A percentile compares a stretch with the other conserved stretches of the same genome.
Evolutionary conservation across 225 moss, liverwort and hornwort genomes (phyloP).

Genomic region (Pseudisothecium myosuroides): DNA sequence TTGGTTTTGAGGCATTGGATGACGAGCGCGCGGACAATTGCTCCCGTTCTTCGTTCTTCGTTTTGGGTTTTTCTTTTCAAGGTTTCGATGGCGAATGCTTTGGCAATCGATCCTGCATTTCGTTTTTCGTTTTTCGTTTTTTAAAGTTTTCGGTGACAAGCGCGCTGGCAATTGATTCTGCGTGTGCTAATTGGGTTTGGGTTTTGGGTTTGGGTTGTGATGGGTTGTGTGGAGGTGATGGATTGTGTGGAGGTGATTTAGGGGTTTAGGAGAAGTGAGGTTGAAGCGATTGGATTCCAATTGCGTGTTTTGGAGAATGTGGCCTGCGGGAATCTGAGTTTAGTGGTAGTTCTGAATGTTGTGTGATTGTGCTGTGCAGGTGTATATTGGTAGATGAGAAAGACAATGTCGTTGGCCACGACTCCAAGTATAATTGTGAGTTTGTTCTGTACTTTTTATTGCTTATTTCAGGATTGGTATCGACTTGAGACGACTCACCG

Average conservation of each 20-base stretch:
- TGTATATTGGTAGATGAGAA: constrained; percentile 94
- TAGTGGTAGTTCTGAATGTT: background rate
- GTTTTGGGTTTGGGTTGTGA: background rate
- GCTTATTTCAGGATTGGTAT: background rate
- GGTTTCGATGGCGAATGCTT: background rate
- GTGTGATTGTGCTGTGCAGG: constrained; percentile 25
- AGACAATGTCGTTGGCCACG: constrained; percentile 89
- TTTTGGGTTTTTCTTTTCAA: background rate
- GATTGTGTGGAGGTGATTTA: background rate
- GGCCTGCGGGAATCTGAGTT: background rate
- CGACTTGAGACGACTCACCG: background rate
- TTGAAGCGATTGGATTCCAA: background rate
- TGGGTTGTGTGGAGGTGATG: too few relatives aligned
- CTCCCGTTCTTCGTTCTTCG: too few relatives aligned
- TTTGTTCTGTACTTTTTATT: background rate
- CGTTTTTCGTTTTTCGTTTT: background rate
- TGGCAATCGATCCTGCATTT: background rate
- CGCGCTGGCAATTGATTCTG: background rate
- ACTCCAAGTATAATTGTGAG: constrained; percentile 97
- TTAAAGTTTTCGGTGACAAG: background rate
- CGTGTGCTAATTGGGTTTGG: background rate
- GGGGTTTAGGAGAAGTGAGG: background rate
- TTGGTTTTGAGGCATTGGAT: constrained; percentile 10
- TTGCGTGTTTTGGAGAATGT: background rate
- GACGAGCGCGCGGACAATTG: background rate